phyloP scores from a whole-genome alignment of 2,329 filamentous ascomycete species.

The Colletotrichum tropicicola region DNA sequence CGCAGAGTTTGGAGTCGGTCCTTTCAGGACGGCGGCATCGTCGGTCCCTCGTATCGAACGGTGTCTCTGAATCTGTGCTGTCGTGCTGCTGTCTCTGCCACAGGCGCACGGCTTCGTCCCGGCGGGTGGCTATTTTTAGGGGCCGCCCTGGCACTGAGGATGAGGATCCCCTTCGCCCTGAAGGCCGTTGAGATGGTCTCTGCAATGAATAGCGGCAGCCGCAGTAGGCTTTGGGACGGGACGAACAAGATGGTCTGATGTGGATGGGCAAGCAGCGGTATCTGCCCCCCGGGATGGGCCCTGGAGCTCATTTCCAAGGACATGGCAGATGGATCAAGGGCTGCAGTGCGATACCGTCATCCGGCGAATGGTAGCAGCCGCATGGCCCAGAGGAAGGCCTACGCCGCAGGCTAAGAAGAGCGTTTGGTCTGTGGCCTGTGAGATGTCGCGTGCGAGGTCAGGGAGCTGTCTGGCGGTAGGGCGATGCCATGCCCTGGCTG shows the following conservation, averaged over 20 bases:
- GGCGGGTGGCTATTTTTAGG: constrained; percentile 29
- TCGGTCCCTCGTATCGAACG: background rate
- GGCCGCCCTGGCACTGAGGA: background rate
- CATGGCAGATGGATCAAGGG: constrained; percentile 20
- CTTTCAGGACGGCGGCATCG: background rate
- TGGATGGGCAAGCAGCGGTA: background rate
- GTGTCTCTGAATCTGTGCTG: background rate
- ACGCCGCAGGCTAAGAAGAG: background rate
- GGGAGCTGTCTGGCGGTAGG: no score
- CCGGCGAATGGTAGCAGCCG: background rate
- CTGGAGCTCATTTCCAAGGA: constrained; percentile 8
- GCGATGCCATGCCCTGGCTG: no score
- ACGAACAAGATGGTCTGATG: constrained; percentile 29
- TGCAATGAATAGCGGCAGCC: no score
- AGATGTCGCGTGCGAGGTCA: no score
- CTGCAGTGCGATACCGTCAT: constrained; percentile 4
- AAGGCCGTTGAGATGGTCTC: background rate
- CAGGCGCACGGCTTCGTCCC: background rate
- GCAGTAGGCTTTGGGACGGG: no score
- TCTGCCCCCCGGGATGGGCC: background rate
- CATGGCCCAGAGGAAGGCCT: background rate
- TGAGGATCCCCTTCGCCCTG: background rate
- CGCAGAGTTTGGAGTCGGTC: background rate
- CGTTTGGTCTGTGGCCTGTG: no score
- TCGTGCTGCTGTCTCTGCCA: background rate